phyloP scores from a whole-genome alignment of 1,139 yeast genomes.

The Debaryomyces sp. region DNA sequence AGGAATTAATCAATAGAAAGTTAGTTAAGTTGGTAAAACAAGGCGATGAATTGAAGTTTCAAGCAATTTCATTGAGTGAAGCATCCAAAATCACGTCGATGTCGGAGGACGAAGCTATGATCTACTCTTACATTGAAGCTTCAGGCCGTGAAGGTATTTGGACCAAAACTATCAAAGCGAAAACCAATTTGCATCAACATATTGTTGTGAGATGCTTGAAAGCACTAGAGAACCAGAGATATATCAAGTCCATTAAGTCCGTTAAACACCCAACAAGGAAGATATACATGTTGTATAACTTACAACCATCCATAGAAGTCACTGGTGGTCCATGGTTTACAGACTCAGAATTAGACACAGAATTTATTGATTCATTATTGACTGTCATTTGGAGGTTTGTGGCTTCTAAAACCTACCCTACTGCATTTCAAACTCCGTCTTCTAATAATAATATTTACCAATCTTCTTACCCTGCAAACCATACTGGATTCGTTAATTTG shows the following conservation, averaged over 20 bases:
- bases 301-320: constrained; percentile 92
- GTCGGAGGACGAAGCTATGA: constrained; percentile 88
- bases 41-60: constrained; percentile 70
- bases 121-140: constrained; percentile 88
- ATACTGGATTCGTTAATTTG: constrained; percentile 68
- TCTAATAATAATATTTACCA: constrained; percentile 28
- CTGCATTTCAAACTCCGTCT: constrained; percentile 53
- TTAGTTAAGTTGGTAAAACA: constrained; percentile 68
- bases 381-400: constrained; percentile 88
- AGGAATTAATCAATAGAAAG: constrained; percentile 65
- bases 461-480: constrained; percentile 53
- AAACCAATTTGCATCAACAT: constrained; percentile 91
- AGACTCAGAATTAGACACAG: constrained; percentile 91
- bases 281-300: constrained; percentile 89
- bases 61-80: constrained; percentile 66
- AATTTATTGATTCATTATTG: constrained; percentile 81
- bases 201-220: constrained; percentile 87
- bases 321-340: constrained; percentile 99
- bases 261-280: constrained; percentile 97
- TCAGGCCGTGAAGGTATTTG: constrained; percentile 95
- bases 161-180: constrained; percentile 91
- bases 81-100: constrained; percentile 73
- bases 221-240: constrained; percentile 77
- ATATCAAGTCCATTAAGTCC: constrained; percentile 86
- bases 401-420: constrained; percentile 74